These are phyloP conservation scores for Nemania serpens DNA, from an alignment of 2,329 filamentous ascomycete species.

Conservation along the genomic window DNA sequence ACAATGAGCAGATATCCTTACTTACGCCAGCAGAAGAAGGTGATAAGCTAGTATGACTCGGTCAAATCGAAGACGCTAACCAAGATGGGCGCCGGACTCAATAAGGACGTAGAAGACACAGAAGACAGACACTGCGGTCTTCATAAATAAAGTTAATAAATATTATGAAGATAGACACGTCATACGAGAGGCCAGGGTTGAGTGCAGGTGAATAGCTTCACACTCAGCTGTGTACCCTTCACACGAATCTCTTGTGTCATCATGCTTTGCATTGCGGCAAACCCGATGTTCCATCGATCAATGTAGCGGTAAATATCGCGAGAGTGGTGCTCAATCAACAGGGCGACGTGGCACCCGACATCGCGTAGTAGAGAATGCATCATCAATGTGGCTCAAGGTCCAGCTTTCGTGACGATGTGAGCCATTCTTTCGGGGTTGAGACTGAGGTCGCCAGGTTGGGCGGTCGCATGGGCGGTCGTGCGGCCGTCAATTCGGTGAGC, in stretches of 20 bases:
- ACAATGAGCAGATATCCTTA: background rate
- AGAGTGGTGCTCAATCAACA: too few relatives aligned
- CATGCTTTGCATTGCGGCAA: constrained; percentile 37
- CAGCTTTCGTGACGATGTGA: too few relatives aligned
- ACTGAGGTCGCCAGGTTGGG: too few relatives aligned
- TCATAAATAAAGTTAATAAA: background rate
- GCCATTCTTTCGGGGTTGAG: too few relatives aligned
- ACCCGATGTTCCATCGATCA: constrained; percentile 37
- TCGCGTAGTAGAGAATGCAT: too few relatives aligned
- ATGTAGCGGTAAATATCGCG: too few relatives aligned
- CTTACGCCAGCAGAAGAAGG: constrained; percentile 35
- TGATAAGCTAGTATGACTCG: constrained; percentile 33
- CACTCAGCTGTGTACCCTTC: constrained; percentile 31
- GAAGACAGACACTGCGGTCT: constrained; percentile 36
- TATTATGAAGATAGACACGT: background rate
- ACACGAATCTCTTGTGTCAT: constrained; percentile 31
- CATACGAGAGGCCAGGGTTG: too few relatives aligned
- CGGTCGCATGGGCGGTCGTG: too few relatives aligned
- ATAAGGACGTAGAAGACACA: constrained; percentile 37
- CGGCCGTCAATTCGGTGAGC: too few relatives aligned
- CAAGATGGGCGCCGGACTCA: constrained; percentile 33
- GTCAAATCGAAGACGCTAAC: constrained; percentile 36
- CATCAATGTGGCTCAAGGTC: too few relatives aligned
- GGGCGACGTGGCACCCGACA: too few relatives aligned
- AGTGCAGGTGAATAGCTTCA: background rate